phyloP scores from a whole-genome alignment of 257 asterid species.

The Hygrophila difformis region DNA sequence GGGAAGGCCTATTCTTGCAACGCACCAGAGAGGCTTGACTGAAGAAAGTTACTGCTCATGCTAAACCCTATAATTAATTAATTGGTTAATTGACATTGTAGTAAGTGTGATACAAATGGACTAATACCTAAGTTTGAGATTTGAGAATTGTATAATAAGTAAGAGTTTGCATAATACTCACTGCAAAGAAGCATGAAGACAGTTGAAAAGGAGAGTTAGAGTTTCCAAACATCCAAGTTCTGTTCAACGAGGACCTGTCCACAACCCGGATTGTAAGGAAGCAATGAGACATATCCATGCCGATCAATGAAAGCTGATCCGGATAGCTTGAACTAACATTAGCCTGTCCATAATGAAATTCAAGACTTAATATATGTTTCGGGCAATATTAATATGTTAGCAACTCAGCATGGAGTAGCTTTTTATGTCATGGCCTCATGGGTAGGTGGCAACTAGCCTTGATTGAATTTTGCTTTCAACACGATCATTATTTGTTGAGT shows the following conservation, averaged over 20 bases:
- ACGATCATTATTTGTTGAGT: too few species aligned
- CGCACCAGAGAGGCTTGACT: constrained; percentile 64
- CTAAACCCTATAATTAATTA: constrained; percentile 18
- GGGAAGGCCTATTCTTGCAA: constrained; percentile 48
- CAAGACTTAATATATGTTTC: too few species aligned
- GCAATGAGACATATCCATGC: neutral
- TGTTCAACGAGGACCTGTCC: neutral
- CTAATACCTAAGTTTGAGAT: too few species aligned
- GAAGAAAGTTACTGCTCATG: constrained; percentile 42
- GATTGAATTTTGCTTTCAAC: too few species aligned
- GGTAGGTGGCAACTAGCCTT: too few species aligned
- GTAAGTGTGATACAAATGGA: too few species aligned
- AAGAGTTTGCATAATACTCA: neutral
- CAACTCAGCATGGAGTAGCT: too few species aligned
- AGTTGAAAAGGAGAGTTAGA: neutral
- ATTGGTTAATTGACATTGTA: too few species aligned
- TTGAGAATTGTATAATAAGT: too few species aligned
- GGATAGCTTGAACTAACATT: neutral
- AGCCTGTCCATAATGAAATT: neutral
- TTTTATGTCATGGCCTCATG: too few species aligned
- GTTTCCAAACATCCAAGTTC: neutral
- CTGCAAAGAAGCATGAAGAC: neutral
- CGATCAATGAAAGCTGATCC: neutral
- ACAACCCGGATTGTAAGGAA: neutral
- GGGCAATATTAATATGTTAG: too few species aligned